phyloP scores from a whole-genome alignment of 2,329 filamentous ascomycete genomes.

The Botryotinia calthae region DNA sequence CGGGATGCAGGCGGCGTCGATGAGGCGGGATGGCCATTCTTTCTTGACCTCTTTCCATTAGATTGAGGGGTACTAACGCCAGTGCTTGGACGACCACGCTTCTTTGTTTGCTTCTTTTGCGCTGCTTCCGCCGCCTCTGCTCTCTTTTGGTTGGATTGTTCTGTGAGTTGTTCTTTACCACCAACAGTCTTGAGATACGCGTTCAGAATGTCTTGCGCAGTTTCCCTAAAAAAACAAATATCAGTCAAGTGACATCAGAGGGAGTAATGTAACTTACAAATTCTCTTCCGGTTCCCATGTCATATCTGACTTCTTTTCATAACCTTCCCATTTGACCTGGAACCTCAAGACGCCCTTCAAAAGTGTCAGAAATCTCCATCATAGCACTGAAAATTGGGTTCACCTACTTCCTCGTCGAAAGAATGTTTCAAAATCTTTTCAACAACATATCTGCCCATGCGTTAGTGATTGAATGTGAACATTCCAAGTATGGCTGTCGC shows the following conservation, averaged over 20 bases:
- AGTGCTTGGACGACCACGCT: slow-evolving; percentile 52
- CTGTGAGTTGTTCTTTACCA: slow-evolving; percentile 57
- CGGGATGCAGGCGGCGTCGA: slow-evolving; percentile 46
- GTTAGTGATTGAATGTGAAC: slow-evolving; percentile 27
- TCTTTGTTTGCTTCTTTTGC: slow-evolving; percentile 54
- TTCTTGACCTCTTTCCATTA: slow-evolving; percentile 34
- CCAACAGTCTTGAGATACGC: slow-evolving; percentile 64
- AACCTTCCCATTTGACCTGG: slow-evolving; percentile 80
- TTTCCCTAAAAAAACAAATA: slow-evolving; percentile 45
- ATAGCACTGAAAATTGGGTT: not conserved
- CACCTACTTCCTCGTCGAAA: slow-evolving; percentile 53
- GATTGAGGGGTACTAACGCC: slow-evolving; percentile 30
- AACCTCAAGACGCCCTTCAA: slow-evolving; percentile 52
- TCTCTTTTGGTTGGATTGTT: slow-evolving; percentile 42
- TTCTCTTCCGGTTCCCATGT: slow-evolving; percentile 82
- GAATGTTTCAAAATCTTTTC: slow-evolving; percentile 69
- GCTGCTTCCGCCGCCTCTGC: slow-evolving; percentile 27
- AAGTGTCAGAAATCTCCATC: slow-evolving; percentile 16
- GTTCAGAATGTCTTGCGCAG: slow-evolving; percentile 58
- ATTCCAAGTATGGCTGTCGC: slow-evolving; percentile 30
- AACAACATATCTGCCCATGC: slow-evolving; percentile 61
- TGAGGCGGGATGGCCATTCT: slow-evolving; percentile 32
- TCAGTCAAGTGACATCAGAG: slow-evolving; percentile 20
- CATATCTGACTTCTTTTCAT: slow-evolving; percentile 63
- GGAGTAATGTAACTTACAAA: slow-evolving; percentile 46